Base-by-base conservation (phyloP, 306 rosid species). In the Calophaca sinica region DNA sequence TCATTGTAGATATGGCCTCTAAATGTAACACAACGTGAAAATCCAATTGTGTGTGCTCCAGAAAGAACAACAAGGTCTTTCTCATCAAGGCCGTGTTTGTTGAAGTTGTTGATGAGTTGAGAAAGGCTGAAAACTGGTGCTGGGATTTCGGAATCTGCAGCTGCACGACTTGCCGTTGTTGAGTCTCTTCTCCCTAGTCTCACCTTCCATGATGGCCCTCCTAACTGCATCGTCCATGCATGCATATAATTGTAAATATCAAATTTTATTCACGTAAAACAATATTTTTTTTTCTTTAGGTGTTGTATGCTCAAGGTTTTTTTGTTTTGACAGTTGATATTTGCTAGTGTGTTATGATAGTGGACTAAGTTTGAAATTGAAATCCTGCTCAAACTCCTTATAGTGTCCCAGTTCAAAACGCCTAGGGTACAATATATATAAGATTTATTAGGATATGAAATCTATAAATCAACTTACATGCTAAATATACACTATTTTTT, bases 131-230 rank as follows among this genome's bases (percentile, higher is more conserved):
- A 39, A 44, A 6, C 5, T 26, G 92, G 82, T 20, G 63, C 14
- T 0, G 89, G 89, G 11, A 88, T 69, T 73, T 83, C 35, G 7
- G 66, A 2, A n/a, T 85, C 8, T 7, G 84, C 88, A 0, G 26
- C 68, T 7, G 20, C 58, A 2, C 46, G 78, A 70, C 86, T 85
- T 4, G 88, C 87, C 29, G 76, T 85, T 53, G 59, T 81, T 11
- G 92, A 79, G 83, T 85, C 92, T 73, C 85, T 85, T 62, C 91
- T 85, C 1, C 92, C 88, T 0, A 85, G 12, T n/a, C 8, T 41
- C n/a, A 83, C 86, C 0, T 54, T 39, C 89, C 92, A 88, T 6
- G 77, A 29, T 8, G 85, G 80, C 5, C 92, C 89, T 28, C 92
- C 88, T 76, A 88, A 59, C 92, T 88, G 79, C 1, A 1, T 0